Conservation (phyloP, 2,329 filamentous ascomycete genomes). For the Nigrograna mackinnonii region DNA sequence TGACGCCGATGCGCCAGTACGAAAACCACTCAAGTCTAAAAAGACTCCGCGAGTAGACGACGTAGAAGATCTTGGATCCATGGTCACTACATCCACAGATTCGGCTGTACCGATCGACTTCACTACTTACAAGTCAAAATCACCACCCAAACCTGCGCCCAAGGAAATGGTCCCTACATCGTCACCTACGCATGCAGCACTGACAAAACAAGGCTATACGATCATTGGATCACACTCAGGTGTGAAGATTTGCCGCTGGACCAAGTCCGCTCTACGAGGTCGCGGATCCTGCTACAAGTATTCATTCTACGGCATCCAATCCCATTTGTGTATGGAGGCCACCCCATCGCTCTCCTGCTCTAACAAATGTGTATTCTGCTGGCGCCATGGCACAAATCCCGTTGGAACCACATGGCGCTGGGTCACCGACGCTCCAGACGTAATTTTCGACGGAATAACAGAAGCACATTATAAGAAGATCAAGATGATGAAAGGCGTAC, state of each 20-base stretch:
- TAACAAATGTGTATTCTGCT: conserved; percentile 99
- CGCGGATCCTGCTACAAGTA: conserved; percentile 97
- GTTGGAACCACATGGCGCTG: conserved; percentile 97
- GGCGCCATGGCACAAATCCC: conserved; percentile 96
- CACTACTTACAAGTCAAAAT: conserved; percentile 67
- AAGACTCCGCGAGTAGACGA: conserved; percentile 64
- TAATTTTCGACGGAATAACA: conserved; percentile 90
- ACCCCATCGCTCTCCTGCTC: conserved; percentile 94
- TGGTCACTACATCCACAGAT: conserved; percentile 47
- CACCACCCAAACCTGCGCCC: conserved; percentile 50
- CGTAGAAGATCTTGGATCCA: conserved; percentile 79
- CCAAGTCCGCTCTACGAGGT: conserved; percentile 91
- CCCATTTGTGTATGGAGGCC: conserved; percentile 97
- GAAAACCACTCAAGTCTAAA: conserved; percentile 43
- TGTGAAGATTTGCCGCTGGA: conserved; percentile 98
- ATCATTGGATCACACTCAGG: conserved; percentile 95
- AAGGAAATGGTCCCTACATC: conserved; percentile 96
- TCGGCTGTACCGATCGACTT: conserved; percentile 77
- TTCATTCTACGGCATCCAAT: conserved; percentile 95
- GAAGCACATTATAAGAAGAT: conserved; percentile 95
- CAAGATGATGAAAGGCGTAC: conserved; percentile 93
- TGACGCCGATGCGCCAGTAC: conserved; percentile 34
- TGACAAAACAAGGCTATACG: conserved; percentile 95
- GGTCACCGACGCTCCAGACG: conserved; percentile 87
- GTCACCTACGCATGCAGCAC: conserved; percentile 83